Evolutionary conservation across 441 rosid species (phyloP).

Genomic region (Euphorbia celastroides): DNA sequence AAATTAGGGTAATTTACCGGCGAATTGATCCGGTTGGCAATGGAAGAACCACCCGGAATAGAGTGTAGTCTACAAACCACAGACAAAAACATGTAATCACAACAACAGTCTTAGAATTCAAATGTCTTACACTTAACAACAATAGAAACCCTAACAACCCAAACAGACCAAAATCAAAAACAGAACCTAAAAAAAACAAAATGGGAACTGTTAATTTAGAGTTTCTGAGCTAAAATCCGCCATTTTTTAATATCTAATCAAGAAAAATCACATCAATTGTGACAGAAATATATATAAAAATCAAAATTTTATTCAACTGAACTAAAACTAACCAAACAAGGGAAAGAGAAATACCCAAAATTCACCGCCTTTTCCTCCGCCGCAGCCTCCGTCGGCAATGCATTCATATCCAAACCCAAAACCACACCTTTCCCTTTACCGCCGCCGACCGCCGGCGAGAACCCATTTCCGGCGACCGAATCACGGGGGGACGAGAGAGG

Average conservation of each 20-base stretch:
- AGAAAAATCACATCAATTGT: background rate
- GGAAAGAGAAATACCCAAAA: conserved; percentile 27
- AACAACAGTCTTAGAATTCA: conserved; percentile 20
- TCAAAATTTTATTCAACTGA: background rate
- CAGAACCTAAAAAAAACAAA: background rate
- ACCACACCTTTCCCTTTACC: conserved; percentile 21
- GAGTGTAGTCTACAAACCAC: conserved; percentile 35
- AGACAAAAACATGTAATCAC: conserved; percentile 23
- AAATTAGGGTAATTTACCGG: conserved; percentile 27
- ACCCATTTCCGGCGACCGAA: background rate
- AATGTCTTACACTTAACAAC: background rate
- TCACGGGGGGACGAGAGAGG: conserved; percentile 37
- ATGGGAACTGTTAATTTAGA: no score
- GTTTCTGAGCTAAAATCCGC: conserved; percentile 1
- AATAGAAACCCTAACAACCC: background rate
- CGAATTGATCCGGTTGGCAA: conserved; percentile 27
- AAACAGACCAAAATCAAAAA: background rate
- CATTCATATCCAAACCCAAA: conserved; percentile 38
- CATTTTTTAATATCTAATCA: background rate
- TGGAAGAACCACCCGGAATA: conserved; percentile 25
- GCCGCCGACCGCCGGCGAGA: background rate
- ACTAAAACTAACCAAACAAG: background rate
- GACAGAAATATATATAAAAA: no score
- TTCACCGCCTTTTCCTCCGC: conserved; percentile 25
- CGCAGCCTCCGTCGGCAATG: conserved; percentile 34